Conservation (phyloP, 441 rosid species). For the Gossypium lobatum region DNA sequence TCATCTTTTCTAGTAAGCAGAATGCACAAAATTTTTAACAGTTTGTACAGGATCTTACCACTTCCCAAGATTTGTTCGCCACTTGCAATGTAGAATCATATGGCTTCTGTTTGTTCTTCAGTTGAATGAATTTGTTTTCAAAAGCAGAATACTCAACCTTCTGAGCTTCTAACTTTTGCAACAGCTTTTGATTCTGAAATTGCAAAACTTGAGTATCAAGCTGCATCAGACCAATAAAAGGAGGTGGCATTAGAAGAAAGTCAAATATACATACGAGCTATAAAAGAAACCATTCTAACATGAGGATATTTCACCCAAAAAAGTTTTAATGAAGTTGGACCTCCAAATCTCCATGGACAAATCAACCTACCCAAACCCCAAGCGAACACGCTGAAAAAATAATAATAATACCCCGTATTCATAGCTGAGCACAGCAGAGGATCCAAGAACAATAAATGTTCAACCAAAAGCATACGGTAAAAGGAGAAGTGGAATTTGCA, state of each 20-base stretch:
- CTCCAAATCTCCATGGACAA: neutral
- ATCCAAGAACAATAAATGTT: neutral
- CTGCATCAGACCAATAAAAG: constrained; percentile 34
- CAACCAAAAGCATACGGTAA: neutral
- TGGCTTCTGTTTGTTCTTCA: constrained; percentile 59
- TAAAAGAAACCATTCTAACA: neutral
- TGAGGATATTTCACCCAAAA: neutral
- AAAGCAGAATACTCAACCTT: constrained; percentile 65
- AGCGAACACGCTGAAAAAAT: neutral
- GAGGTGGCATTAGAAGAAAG: constrained; percentile 10
- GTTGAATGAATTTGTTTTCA: constrained; percentile 47
- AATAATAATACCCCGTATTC: neutral
- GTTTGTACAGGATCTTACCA: constrained; percentile 35
- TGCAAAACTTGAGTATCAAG: constrained; percentile 76
- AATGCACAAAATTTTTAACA: constrained; percentile 1
- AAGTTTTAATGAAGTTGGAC: neutral
- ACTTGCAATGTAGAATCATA: constrained; percentile 51
- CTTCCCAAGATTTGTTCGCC: constrained; percentile 67
- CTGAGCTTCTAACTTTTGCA: constrained; percentile 78
- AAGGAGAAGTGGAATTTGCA: neutral
- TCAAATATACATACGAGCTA: neutral
- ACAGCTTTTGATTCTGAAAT: constrained; percentile 82
- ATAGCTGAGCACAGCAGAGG: neutral
- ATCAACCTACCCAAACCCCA: constrained; percentile 2
- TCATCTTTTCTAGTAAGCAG: neutral